phyloP scores from a whole-genome alignment of 2,329 filamentous ascomycete species.

The Onygena corvina region DNA sequence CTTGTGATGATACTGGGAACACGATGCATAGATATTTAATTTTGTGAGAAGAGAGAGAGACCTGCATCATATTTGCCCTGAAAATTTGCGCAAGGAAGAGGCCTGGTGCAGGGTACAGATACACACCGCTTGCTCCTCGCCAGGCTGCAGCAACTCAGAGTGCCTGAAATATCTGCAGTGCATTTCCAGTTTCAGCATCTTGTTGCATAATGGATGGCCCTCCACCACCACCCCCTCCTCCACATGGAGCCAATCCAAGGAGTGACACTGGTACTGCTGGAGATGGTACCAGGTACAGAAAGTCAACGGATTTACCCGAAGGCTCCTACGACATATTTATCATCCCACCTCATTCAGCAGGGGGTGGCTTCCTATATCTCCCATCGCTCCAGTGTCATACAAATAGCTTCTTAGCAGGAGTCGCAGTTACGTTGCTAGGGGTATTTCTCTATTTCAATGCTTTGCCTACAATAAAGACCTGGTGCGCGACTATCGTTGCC shows the following conservation, averaged over 20 bases:
- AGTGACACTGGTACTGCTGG: constrained; percentile 32
- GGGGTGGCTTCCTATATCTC: constrained; percentile 85
- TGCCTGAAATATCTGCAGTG: not conserved
- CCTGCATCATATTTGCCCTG: not conserved
- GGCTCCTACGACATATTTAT: constrained; percentile 97
- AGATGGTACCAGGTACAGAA: constrained; percentile 24
- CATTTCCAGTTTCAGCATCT: not conserved
- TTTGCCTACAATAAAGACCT: constrained; percentile 59
- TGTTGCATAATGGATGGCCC: constrained; percentile 25
- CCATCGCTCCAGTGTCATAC: constrained; percentile 73
- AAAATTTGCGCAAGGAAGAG: not conserved
- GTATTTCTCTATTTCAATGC: constrained; percentile 62
- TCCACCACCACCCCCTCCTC: constrained; percentile 65
- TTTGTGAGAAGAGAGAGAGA: constrained; percentile 1
- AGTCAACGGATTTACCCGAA: constrained; percentile 54
- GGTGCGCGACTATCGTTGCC: constrained; percentile 59
- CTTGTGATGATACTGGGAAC: not conserved
- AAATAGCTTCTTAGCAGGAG: constrained; percentile 85
- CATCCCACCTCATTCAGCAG: constrained; percentile 81
- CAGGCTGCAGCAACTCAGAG: not conserved
- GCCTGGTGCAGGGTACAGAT: not conserved
- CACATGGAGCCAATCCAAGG: constrained; percentile 68
- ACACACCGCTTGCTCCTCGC: not conserved
- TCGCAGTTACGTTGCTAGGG: constrained; percentile 60
- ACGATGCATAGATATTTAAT: constrained; percentile 1